Percentiles rank a stretch among this genome's conserved stretches.
Conservation (phyloP, 371 early-diverging fungal species). For the Syncephalastrum sp. region DNA sequence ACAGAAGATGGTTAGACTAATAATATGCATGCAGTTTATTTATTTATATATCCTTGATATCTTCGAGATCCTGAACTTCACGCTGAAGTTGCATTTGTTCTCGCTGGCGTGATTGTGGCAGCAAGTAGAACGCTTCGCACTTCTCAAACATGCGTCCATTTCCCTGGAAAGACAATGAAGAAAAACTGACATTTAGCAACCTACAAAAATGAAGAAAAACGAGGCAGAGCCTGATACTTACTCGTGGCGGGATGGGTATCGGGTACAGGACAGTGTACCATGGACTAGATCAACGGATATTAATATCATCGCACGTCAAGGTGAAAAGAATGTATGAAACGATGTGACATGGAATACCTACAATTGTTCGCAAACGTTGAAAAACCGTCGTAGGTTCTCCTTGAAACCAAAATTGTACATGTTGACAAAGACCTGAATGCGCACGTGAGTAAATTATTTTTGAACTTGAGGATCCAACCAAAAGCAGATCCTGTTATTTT, state of each 20-base stretch:
- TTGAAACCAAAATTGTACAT: slow-evolving; percentile 58
- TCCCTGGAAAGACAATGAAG: slow-evolving; percentile 18
- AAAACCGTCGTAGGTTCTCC: slow-evolving; percentile 49
- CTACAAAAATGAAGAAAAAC: not conserved
- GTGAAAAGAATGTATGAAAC: too few species aligned
- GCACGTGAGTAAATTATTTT: not conserved
- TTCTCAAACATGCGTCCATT: slow-evolving; percentile 45
- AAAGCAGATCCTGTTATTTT: not conserved
- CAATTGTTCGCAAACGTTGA: slow-evolving; percentile 52
- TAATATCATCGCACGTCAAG: too few species aligned
- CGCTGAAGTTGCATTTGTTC: slow-evolving; percentile 33
- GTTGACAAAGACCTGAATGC: slow-evolving; percentile 43
- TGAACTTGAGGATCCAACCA: not conserved
- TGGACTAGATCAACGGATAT: slow-evolving; percentile 26
- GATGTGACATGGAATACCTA: slow-evolving; percentile 17
- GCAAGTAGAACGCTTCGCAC: slow-evolving; percentile 44
- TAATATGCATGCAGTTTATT: not conserved
- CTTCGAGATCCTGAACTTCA: slow-evolving; percentile 43
- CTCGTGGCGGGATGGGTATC: slow-evolving; percentile 53
- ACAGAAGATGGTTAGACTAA: too few species aligned
- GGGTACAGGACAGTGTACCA: slow-evolving; percentile 61
- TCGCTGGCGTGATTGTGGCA: slow-evolving; percentile 37
- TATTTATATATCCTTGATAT: slow-evolving; percentile 38
- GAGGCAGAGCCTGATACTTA: slow-evolving; percentile 8
- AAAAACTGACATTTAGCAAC: not conserved